These are phyloP conservation scores for Candida vaughaniae DNA, from an alignment of 805 yeast genomes.

Conservation along the genomic window DNA sequence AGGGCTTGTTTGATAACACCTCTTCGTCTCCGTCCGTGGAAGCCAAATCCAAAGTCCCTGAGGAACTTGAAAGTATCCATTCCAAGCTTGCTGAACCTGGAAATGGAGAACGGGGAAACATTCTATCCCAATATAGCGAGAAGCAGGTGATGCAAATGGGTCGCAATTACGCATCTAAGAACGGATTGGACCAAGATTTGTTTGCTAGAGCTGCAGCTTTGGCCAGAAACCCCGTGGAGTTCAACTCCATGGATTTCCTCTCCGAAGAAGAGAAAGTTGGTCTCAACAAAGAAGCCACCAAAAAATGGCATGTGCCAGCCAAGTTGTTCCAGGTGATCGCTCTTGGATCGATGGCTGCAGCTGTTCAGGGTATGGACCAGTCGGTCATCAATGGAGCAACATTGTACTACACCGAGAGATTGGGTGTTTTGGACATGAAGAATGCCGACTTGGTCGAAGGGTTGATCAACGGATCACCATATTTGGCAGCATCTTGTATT, in stretches of 20 bases:
- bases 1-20: slow-evolving; percentile 3
- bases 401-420: slow-evolving; percentile 54
- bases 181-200: slow-evolving; percentile 54
- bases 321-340: slow-evolving; percentile 54
- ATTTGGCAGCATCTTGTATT: slow-evolving; percentile 55
- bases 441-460: slow-evolving; percentile 61
- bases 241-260: slow-evolving; percentile 54
- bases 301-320: slow-evolving; percentile 45
- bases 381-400: slow-evolving; percentile 70
- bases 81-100: slow-evolving; percentile 18
- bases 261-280: slow-evolving; percentile 45
- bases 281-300: slow-evolving; percentile 46
- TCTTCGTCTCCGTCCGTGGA: slow-evolving; percentile 11
- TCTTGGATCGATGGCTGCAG: slow-evolving; percentile 65
- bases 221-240: slow-evolving; percentile 55
- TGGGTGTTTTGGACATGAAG: slow-evolving; percentile 46
- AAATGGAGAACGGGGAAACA: slow-evolving; percentile 35
- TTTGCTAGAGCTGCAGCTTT: slow-evolving; percentile 61
- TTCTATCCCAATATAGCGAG: slow-evolving; percentile 58
- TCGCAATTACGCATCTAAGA: slow-evolving; percentile 57
- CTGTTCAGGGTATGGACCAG: slow-evolving; percentile 77
- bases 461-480: slow-evolving; percentile 63
- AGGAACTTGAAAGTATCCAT: slow-evolving; percentile 13
- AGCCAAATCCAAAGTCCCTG: slow-evolving; percentile 8
- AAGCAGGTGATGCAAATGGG: slow-evolving; percentile 71